Evolutionary conservation across 2,329 filamentous ascomycete genomes (phyloP), one percentile per base, ranked within the genome.

Genomic region (Xylariaceae sp.): DNA sequence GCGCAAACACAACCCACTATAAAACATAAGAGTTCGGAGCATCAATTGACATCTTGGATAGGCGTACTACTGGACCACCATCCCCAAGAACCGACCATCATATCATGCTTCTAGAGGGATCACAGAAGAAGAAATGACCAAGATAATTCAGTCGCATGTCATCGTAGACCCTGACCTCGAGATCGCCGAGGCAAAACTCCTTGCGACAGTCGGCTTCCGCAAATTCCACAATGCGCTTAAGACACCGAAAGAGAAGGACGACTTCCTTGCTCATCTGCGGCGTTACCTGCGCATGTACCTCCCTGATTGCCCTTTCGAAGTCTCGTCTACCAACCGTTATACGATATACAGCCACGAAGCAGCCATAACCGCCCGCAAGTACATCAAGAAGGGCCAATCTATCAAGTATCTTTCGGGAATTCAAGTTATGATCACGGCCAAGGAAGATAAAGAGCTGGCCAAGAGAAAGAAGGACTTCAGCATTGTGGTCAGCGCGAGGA

Each of bases 61-160:
- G 93, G 87, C 90, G 10, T 97, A 89, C 72, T 99, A 94, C 76
- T 97, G 94, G 93, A 93, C 93, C 6, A 89, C 83, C 4, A 96
- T 97, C 53, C 92, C 93, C 59, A 99, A 99, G 73, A 96, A 97
- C 65, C 86, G 89, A 55, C 85, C 84, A 50, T 90, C 89, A 50
- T 97, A 96, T 70, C 88, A 89, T 63, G 81, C 90, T 1, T 90
- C 88, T 6, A 86, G 94, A 57, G 90, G 90, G 39, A 78, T 97
- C 46, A 83, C 82, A 48, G 80, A 85, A 62, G 78, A 81, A 50
- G 82, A 83, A 42, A 80, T 88, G 36, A 69, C 78, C 43, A 77
- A 81, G 58, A 82, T 86, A 49, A 74, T 87, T 7, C 82, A 84
- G 61, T 73, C 75, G 6, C 75, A 89, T 63, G 80, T 95, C 13